Evolutionary conservation across 2,329 filamentous ascomycete genomes (phyloP), one percentile per base, ranked within the genome.

Genomic region (Colletotrichum spaethianum): DNA sequence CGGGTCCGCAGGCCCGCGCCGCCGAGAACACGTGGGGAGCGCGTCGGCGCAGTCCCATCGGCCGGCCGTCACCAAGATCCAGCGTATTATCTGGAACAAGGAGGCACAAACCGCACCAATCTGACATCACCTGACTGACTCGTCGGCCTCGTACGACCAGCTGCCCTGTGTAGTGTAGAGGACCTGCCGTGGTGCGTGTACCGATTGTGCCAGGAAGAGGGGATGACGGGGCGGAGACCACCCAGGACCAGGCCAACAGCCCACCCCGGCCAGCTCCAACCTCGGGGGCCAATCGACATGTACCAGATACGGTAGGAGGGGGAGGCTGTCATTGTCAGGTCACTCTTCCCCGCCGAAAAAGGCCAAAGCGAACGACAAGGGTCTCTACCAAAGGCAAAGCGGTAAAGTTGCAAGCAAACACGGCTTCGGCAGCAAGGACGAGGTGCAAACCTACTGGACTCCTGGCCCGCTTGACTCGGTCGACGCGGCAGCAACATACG

Each of bases 101-200:
- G 20, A 33, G 57, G 57, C 26, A 14, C 42, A 36, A 42, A 16
- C 26, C 42, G 14, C 26, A n/a, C n/a, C 63, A 14, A 52, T 52
- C 53, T 33, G 44, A 69, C 65, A 69, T 69, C 57, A 69, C 42
- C 44, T 52, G 33, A 63, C 65, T 72, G 70, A 72, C 70, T 72
- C 70, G 70, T 18, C 28, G 8, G n/a, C 60, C 53, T 70, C 66
- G 48, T 64, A 72, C 60, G 53, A 70, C 46, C 28, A 44, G 44
- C 48, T n/a, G 36, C 33, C 36, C 20, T 26, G 53, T 40, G 53
- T 20, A 23, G 53, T 40, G 53, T 20, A 23, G n/a, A 36, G 31
- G 8, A n/a, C 31, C 46, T 38, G 18, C 8, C 68, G 53, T 67
- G 65, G 60, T n/a, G n/a, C n/a, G n/a, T n/a, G n/a, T n/a, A 70